These are phyloP conservation scores for Penicillium fimorum DNA, from an alignment of 495 filamentous ascomycete species.

Conservation along the genomic window DNA sequence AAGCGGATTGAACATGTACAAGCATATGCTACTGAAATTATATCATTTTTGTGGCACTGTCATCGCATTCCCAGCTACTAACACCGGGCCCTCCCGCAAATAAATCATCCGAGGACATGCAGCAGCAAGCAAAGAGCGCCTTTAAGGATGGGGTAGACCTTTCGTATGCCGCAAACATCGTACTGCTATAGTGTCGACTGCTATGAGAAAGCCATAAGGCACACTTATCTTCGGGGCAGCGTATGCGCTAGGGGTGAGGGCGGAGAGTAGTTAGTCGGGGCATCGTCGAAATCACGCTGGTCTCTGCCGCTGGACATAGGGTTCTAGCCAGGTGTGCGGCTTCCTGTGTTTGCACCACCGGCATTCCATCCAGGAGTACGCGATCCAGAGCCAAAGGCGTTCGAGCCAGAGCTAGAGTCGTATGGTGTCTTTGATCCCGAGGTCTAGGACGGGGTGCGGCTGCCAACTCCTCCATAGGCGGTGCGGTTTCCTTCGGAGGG, in stretches of 20 bases:
- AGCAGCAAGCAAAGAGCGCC: too few relatives aligned
- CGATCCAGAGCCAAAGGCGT: slow-evolving; percentile 68
- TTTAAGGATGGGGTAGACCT: too few relatives aligned
- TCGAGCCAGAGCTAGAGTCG: slow-evolving; percentile 57
- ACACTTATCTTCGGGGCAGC: slow-evolving; percentile 35
- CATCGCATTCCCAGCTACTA: too few relatives aligned
- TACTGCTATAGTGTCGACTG: too few relatives aligned
- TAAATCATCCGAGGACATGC: too few relatives aligned
- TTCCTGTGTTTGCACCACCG: slow-evolving; percentile 43
- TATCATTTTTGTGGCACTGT: too few relatives aligned
- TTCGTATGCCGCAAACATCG: too few relatives aligned
- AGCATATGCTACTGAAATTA: too few relatives aligned
- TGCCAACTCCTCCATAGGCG: slow-evolving; percentile 58
- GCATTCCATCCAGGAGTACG: slow-evolving; percentile 72
- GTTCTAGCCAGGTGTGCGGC: slow-evolving; percentile 53
- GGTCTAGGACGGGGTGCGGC: slow-evolving; percentile 55
- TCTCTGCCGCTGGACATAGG: slow-evolving; percentile 23
- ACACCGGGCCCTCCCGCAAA: too few relatives aligned
- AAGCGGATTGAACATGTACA: neutral
- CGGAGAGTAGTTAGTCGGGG: slow-evolving; percentile 65
- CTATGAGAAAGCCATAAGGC: too few relatives aligned
- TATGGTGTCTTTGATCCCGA: slow-evolving; percentile 72
- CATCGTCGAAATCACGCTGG: slow-evolving; percentile 51
- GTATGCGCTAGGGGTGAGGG: slow-evolving; percentile 50
- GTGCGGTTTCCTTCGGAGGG: slow-evolving; percentile 80